phyloP scores from a whole-genome alignment of 305 asterid genomes.

The Fraxinus sp. region DNA sequence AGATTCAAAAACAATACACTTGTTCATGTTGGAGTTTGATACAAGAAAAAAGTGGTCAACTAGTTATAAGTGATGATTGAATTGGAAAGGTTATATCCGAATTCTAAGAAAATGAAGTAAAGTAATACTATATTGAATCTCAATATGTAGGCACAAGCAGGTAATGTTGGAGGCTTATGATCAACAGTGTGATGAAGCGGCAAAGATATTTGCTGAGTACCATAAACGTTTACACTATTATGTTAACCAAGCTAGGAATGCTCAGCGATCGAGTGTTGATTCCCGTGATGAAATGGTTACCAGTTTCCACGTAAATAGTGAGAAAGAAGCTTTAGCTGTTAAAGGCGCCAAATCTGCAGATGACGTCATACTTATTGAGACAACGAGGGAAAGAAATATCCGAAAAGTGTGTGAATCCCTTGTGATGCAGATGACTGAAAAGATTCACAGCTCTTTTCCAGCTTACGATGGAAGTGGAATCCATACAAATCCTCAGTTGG shows the following conservation, averaged over 20 bases:
- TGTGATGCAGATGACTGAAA: slow-evolving; percentile 66
- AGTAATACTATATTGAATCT: slow-evolving; percentile 20
- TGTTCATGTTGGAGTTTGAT: slow-evolving; percentile 22
- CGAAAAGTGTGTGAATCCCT: slow-evolving; percentile 85
- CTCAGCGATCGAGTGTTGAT: slow-evolving; percentile 56
- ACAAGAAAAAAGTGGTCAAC: slow-evolving; percentile 11
- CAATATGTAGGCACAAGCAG: slow-evolving; percentile 77
- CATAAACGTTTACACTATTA: slow-evolving; percentile 77
- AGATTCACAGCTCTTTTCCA: slow-evolving; percentile 69
- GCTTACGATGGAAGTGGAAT: slow-evolving; percentile 90
- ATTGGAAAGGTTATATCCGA: neutral
- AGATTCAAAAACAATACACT: neutral
- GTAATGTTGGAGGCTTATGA: slow-evolving; percentile 91
- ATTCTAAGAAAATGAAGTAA: slow-evolving; percentile 18
- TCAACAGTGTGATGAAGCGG: slow-evolving; percentile 85
- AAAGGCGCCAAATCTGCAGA: slow-evolving; percentile 65
- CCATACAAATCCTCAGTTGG: slow-evolving; percentile 65
- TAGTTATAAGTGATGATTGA: slow-evolving; percentile 12
- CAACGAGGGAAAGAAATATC: slow-evolving; percentile 74
- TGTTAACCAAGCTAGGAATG: slow-evolving; percentile 80
- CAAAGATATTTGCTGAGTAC: slow-evolving; percentile 86
- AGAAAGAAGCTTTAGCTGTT: slow-evolving; percentile 44
- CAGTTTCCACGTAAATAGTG: slow-evolving; percentile 57
- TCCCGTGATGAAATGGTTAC: slow-evolving; percentile 64
- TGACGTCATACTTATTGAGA: slow-evolving; percentile 80